Conservation (phyloP, 345 rosid species). For the Barbarea vulgaris region DNA sequence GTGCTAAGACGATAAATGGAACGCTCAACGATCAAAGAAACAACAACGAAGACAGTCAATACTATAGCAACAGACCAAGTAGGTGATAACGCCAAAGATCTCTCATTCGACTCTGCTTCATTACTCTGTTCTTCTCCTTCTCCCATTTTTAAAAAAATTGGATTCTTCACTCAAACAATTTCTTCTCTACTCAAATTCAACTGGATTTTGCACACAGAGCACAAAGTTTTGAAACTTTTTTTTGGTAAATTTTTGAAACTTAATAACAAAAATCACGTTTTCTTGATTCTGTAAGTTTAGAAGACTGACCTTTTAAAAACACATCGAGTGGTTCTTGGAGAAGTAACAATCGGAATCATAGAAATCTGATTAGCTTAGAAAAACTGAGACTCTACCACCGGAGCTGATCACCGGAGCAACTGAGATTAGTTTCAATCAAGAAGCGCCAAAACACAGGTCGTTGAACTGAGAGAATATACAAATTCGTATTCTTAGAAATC, state of each 20-base stretch:
- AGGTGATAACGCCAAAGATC: slow-evolving; percentile 83
- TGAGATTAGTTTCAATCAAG: background rate
- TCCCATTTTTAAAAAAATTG: slow-evolving; percentile 33
- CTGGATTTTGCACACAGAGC: background rate
- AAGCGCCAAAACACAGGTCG: background rate
- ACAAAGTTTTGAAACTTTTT: too few relatives aligned
- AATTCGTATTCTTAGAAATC: background rate
- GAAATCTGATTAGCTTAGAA: background rate
- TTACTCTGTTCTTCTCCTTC: slow-evolving; percentile 30
- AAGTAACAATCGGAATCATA: background rate
- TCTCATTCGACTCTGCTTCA: slow-evolving; percentile 45
- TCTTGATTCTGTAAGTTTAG: background rate
- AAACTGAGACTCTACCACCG: background rate
- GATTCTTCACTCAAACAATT: background rate
- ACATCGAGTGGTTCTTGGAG: background rate
- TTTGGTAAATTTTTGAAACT: background rate
- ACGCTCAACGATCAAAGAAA: slow-evolving; percentile 88
- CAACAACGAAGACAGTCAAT: slow-evolving; percentile 75
- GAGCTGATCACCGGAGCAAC: background rate
- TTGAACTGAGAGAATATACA: background rate
- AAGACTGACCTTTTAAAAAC: background rate
- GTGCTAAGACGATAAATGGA: slow-evolving; percentile 70
- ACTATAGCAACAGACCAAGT: slow-evolving; percentile 99
- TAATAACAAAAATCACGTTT: background rate
- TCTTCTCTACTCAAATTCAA: background rate